Conservation (phyloP, 805 yeast genomes). For the Yarrowia phangngaensis region DNA sequence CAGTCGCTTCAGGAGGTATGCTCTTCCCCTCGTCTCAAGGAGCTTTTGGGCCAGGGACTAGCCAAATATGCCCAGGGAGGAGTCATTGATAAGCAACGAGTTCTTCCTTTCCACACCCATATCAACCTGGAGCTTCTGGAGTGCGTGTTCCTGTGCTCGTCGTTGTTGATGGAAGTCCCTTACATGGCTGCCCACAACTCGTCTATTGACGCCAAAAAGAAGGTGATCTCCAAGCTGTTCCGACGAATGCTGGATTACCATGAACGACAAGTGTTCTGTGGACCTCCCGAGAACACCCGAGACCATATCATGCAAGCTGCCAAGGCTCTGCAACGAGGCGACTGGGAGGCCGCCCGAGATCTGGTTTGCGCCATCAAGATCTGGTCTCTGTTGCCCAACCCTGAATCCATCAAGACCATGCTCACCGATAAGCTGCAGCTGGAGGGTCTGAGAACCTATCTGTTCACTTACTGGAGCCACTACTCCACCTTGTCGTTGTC, state of each 20-base stretch:
- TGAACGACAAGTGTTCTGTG: conserved; percentile 91
- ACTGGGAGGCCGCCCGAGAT: conserved; percentile 76
- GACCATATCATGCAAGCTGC: conserved; percentile 94
- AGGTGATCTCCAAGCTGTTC: conserved; percentile 74
- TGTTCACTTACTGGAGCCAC: conserved; percentile 75
- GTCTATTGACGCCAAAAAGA: conserved; percentile 53
- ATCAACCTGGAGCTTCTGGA: conserved; percentile 92
- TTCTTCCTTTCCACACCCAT: conserved; percentile 97
- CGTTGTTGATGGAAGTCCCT: conserved; percentile 88
- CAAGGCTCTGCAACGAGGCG: conserved; percentile 78
- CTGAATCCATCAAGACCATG: conserved; percentile 60
- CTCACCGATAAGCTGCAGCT: conserved; percentile 74
- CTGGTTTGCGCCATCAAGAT: conserved; percentile 72
- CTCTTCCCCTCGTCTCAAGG: conserved; percentile 80
- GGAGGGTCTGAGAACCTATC: conserved; percentile 89
- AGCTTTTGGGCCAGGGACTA: conserved; percentile 87
- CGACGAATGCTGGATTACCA: conserved; percentile 87
- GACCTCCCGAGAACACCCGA: conserved; percentile 95
- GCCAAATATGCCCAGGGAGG: conserved; percentile 57
- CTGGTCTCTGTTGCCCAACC: conserved; percentile 77
- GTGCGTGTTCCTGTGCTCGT: conserved; percentile 86
- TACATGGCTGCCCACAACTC: conserved; percentile 64
- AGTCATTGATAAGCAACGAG: conserved; percentile 66
- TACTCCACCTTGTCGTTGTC: conserved; percentile 69
- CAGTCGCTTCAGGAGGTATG: conserved; percentile 84